A percentile compares a stretch with the other conserved stretches of the same genome.
These are phyloP conservation scores for Pyronema omphalodes DNA, from an alignment of 495 filamentous ascomycete species.

Conservation along the genomic window DNA sequence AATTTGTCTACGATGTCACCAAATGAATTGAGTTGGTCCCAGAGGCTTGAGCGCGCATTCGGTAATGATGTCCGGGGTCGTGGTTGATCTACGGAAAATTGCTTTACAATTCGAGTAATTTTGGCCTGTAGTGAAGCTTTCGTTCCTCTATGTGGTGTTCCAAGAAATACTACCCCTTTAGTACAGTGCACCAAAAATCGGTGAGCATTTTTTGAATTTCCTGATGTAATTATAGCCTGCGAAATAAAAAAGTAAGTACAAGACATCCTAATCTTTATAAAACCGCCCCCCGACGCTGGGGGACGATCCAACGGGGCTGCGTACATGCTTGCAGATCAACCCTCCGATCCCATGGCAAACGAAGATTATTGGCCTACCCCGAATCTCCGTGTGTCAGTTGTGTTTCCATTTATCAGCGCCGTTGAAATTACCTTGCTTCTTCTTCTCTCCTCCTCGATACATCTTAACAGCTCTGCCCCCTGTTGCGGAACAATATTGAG, in stretches of 20 bases:
- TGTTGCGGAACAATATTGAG: not conserved
- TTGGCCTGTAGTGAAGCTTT: conserved; percentile 2
- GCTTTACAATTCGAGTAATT: not conserved
- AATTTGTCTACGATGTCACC: conserved; percentile 2
- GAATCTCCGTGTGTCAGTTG: not conserved
- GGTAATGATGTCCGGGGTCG: not conserved
- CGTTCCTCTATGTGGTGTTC: conserved; percentile 3
- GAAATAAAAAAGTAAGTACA: not conserved
- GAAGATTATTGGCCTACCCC: not conserved
- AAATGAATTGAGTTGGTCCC: conserved; percentile 6
- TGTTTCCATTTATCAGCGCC: not conserved
- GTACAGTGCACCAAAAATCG: not conserved
- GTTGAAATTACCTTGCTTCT: not conserved
- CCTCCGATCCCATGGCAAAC: not conserved
- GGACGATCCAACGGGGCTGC: not conserved
- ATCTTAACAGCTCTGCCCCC: not conserved
- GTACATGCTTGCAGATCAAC: conserved; percentile 2
- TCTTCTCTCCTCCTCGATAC: not conserved
- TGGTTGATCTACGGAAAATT: not conserved
- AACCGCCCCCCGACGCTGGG: not conserved
- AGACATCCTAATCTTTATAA: not conserved
- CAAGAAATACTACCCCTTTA: conserved; percentile 3
- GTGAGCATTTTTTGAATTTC: not conserved
- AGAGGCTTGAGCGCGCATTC: not conserved
- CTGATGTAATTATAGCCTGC: not conserved